These are phyloP conservation scores for Bretschneidera sinensis DNA, from an alignment of 345 rosid genomes.

Conservation along the genomic window DNA sequence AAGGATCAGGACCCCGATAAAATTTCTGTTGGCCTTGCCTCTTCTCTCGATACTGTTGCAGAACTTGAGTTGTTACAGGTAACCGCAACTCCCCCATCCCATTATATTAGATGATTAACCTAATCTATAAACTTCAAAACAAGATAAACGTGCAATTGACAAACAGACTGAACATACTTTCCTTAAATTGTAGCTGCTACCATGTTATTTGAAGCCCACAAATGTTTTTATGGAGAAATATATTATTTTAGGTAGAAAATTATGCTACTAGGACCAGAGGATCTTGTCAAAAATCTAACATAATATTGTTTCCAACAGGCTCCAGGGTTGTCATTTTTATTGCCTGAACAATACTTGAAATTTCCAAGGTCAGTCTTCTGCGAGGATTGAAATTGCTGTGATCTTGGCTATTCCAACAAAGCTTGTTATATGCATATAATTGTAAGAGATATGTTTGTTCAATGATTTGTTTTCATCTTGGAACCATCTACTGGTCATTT, in stretches of 20 bases:
- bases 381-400: not conserved
- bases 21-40: constrained; percentile 81
- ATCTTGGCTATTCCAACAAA: not conserved
- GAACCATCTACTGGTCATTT: not conserved
- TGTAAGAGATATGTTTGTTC: not conserved
- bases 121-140: constrained; percentile 4
- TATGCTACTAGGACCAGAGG: not conserved
- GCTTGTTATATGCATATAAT: constrained; percentile 4
- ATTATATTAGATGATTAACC: not conserved
- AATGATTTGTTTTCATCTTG: not conserved
- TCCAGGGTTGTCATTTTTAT: constrained; percentile 88
- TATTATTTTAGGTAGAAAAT: not conserved
- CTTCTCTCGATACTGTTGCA: constrained; percentile 77
- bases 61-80: constrained; percentile 89
- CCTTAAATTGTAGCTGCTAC: not conserved
- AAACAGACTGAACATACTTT: constrained; percentile 5
- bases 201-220: not conserved
- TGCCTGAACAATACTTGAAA: constrained; percentile 75
- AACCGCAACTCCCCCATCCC: constrained; percentile 9
- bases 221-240: not conserved
- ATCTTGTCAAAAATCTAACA: constrained; percentile 15
- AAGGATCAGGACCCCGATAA: constrained; percentile 91
- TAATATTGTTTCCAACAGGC: constrained; percentile 53
- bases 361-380: constrained; percentile 69
- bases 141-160: not conserved